Evolutionary conservation across 1,139 yeast species (phyloP).

Genomic region (Komagataea norvegica): DNA sequence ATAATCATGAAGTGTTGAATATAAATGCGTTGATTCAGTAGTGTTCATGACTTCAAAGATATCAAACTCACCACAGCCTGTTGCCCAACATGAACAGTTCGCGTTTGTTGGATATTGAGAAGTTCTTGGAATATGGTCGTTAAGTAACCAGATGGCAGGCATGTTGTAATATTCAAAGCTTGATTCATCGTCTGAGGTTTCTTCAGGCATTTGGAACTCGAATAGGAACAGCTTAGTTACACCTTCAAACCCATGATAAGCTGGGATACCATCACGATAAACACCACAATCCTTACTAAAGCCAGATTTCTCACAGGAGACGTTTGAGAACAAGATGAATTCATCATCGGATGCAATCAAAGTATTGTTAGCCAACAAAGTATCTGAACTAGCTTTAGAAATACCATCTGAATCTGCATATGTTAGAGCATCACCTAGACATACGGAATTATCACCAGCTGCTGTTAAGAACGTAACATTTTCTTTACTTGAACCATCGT

Average conservation of each 20-base stretch:
- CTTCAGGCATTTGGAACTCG: constrained; percentile 63
- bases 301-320: constrained; percentile 47
- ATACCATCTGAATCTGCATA: constrained; percentile 44
- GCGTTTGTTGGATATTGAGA: constrained; percentile 61
- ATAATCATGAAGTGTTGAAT: constrained; percentile 65
- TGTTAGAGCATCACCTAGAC: constrained; percentile 63
- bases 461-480: constrained; percentile 64
- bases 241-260: constrained; percentile 70
- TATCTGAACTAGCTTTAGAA: constrained; percentile 38
- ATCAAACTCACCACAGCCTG: constrained; percentile 82
- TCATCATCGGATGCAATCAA: constrained; percentile 53
- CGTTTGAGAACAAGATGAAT: constrained; percentile 55
- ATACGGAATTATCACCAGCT: constrained; percentile 45
- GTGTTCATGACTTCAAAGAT: constrained; percentile 61
- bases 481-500: constrained; percentile 40
- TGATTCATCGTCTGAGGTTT: constrained; percentile 33
- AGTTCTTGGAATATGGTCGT: constrained; percentile 76
- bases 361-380: constrained; percentile 47
- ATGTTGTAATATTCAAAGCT: constrained; percentile 42
- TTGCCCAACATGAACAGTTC: constrained; percentile 69
- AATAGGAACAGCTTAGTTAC: constrained; percentile 62
- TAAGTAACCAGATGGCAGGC: constrained; percentile 79
- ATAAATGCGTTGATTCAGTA: constrained; percentile 51
- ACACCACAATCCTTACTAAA: constrained; percentile 54
- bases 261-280: constrained; percentile 68